Conservation (phyloP, 352 stramenopile genomes). For the Globisporangium cylindrosporum region DNA sequence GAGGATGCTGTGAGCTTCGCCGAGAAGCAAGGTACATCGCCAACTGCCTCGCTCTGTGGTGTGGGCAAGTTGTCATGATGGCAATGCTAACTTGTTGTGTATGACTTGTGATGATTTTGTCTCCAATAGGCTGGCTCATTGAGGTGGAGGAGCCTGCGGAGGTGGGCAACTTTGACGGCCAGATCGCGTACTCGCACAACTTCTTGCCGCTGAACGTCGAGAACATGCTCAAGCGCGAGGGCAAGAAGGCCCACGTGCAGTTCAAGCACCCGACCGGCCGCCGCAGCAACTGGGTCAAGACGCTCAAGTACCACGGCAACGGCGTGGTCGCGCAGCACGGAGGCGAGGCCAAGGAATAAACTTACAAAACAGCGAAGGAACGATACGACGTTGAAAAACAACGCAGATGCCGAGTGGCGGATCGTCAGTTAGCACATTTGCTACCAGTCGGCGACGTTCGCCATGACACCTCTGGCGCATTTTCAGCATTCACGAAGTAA, state of each 20-base stretch:
- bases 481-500: not conserved
- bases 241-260: constrained; percentile 70
- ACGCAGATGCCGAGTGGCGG: not conserved
- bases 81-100: not conserved
- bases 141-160: constrained; percentile 78
- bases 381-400: not conserved
- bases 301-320: constrained; percentile 86
- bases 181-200: constrained; percentile 88
- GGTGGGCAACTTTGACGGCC: constrained; percentile 62
- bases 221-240: constrained; percentile 75
- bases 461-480: not conserved
- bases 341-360: constrained; percentile 67
- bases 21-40: constrained; percentile 59
- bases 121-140: constrained; percentile 62
- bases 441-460: not conserved
- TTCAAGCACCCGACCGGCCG: constrained; percentile 77
- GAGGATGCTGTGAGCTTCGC: constrained; percentile 77
- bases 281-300: constrained; percentile 87
- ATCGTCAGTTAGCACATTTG: not conserved
- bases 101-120: not conserved
- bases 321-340: constrained; percentile 79
- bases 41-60: not conserved
- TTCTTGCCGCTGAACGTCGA: constrained; percentile 74
- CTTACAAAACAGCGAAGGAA: not conserved
- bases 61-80: not conserved